A percentile compares a stretch with the other conserved stretches of the same genome.
These are phyloP conservation scores for Plasmodium ovale DNA, from an alignment of 169 alveolate species.

Conservation along the genomic window DNA sequence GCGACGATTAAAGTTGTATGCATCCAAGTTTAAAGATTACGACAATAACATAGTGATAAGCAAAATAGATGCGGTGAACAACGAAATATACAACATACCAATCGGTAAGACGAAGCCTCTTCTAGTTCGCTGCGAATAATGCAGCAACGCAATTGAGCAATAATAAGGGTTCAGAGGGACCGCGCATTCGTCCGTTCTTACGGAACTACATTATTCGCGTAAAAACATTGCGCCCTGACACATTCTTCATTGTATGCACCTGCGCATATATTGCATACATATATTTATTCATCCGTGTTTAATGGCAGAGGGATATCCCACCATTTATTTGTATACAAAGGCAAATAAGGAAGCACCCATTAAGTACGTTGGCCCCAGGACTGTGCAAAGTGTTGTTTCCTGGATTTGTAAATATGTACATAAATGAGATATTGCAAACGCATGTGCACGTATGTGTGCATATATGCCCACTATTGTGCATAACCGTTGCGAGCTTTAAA, in stretches of 20 bases:
- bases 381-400: constrained; percentile 32
- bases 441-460: not conserved
- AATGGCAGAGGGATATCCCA: constrained; percentile 78
- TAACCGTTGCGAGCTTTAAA: too few species aligned
- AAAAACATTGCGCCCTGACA: too few species aligned
- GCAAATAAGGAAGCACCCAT: constrained; percentile 34
- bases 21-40: constrained; percentile 18
- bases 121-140: too few species aligned
- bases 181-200: too few species aligned
- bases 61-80: constrained; percentile 73
- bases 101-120: constrained; percentile 11
- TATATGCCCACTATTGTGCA: not conserved
- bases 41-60: constrained; percentile 51
- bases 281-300: constrained; percentile 1
- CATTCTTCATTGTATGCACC: too few species aligned
- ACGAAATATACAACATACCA: constrained; percentile 49
- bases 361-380: constrained; percentile 28
- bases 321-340: constrained; percentile 74
- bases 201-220: too few species aligned
- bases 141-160: too few species aligned
- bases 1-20: constrained; percentile 49
- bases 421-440: not conserved
- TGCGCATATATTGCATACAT: not conserved
- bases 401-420: constrained; percentile 69
- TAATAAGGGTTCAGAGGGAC: too few species aligned